Evolutionary conservation across 1,139 yeast species (phyloP), one percentile per base, ranked within the genome.

Genomic region (Lodderomyces parapsilosis): DNA sequence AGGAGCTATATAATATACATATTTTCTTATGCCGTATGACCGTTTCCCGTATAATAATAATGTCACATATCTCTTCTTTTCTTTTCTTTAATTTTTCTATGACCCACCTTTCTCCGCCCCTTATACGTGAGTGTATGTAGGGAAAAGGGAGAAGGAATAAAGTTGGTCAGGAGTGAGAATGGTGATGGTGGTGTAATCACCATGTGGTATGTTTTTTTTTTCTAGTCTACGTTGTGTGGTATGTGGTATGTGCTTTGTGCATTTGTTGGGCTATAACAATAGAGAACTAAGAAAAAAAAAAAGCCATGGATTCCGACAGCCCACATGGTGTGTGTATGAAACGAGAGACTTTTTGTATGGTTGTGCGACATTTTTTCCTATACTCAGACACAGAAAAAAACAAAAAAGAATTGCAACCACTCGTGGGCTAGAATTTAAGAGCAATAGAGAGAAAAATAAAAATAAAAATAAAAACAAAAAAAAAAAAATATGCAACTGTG

Each of bases 371-470:
- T 30, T 30, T 30, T 30, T 6, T 30, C 8, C n/a, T 15, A 9
- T 30, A 17, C 13, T 8, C 13, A 17, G 13, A 17, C 31, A 27
- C n/a, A 27, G n/a, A 25, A 25, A 22, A 22, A 22, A 22, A 22
- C 8, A 22, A 25, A 27, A 27, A 27, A 27, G 19, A 30, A 30
- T 15, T 30, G 33, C 33, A 30, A 30, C 33, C 33, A 30, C 33
- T 30, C 33, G 33, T 30, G 33, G 33, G 19, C 33, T 15, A 11
- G 19, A 30, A 30, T 30, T 30, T 17, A 27, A n/a, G 13, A n/a
- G 13, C 4, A 27, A 27, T 27, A 27, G 4, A 27, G 13, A 27
- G n/a, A 24, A 24, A 24, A 24, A 24, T 24, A 24, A 24, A 24
- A 24, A 24, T 27, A 13, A 27, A 27, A 27, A 27, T 15, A 30